phyloP scores from a whole-genome alignment of 2,329 filamentous ascomycete genomes.

The Neodidymelliopsis sp. region DNA sequence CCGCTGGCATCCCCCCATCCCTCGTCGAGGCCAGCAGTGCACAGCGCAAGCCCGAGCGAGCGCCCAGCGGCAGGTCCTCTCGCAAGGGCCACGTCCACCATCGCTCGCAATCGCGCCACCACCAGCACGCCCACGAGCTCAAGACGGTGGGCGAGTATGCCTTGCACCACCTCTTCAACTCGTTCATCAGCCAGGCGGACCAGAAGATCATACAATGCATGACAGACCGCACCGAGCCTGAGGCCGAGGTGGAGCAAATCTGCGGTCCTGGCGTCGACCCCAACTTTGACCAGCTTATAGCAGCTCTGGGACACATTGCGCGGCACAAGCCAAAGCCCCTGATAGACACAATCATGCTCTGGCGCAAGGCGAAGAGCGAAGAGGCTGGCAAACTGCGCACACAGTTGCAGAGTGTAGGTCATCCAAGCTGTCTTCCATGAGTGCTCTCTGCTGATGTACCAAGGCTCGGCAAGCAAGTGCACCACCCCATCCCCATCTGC shows the following conservation, averaged over 20 bases:
- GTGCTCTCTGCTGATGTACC: slow-evolving; percentile 24
- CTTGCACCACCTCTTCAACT: slow-evolving; percentile 93
- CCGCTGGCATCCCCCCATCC: slow-evolving; percentile 7
- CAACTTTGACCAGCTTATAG: slow-evolving; percentile 91
- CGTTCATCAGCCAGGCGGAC: slow-evolving; percentile 97
- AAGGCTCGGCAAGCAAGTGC: slow-evolving; percentile 42
- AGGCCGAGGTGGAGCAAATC: slow-evolving; percentile 85
- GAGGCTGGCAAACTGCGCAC: slow-evolving; percentile 62
- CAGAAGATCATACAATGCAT: slow-evolving; percentile 93
- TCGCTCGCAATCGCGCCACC: slow-evolving; percentile 71
- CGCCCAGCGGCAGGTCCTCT: slow-evolving; percentile 66
- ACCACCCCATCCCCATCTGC: slow-evolving; percentile 33
- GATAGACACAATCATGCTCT: slow-evolving; percentile 97
- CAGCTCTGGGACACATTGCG: slow-evolving; percentile 91
- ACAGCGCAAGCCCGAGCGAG: slow-evolving; percentile 53
- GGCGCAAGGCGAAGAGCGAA: slow-evolving; percentile 96
- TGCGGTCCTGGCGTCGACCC: slow-evolving; percentile 90
- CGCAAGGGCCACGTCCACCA: slow-evolving; percentile 81
- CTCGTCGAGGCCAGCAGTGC: slow-evolving; percentile 26
- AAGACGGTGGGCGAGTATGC: slow-evolving; percentile 99
- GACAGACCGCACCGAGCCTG: slow-evolving; percentile 77
- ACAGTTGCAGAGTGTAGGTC: slow-evolving; percentile 42
- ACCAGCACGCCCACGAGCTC: slow-evolving; percentile 72
- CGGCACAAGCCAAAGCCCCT: slow-evolving; percentile 92
- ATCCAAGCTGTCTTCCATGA: background rate